Evolutionary conservation across 768 basidiomycete species (phyloP).

Genomic region (Termitomyces sp.): DNA sequence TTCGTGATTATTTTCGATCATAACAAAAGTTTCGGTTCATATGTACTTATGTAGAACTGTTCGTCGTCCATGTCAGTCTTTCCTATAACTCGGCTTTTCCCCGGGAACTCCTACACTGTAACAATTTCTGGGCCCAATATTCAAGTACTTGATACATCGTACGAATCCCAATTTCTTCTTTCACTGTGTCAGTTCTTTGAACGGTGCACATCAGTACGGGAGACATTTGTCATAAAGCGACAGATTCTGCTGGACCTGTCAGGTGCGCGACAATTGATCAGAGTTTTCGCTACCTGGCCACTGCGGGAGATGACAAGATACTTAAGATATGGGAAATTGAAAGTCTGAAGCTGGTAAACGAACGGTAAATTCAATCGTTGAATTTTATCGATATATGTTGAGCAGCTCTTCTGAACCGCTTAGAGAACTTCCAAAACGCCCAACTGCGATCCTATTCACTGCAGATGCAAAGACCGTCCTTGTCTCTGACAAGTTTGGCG

Average conservation of each 20-base stretch:
- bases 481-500: slow-evolving; percentile 93
- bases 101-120: slow-evolving; percentile 29
- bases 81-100: slow-evolving; percentile 50
- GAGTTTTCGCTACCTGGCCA: slow-evolving; percentile 47
- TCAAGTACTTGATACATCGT: slow-evolving; percentile 56
- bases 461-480: slow-evolving; percentile 62
- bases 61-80: slow-evolving; percentile 31
- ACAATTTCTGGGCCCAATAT: slow-evolving; percentile 61
- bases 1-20: not conserved
- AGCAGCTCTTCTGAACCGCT: not conserved
- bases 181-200: not conserved
- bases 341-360: slow-evolving; percentile 50
- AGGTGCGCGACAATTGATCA: slow-evolving; percentile 53
- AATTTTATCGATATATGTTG: not conserved
- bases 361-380: slow-evolving; percentile 40
- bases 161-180: slow-evolving; percentile 20
- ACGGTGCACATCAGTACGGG: slow-evolving; percentile 42
- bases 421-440: slow-evolving; percentile 83
- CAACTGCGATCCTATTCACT: slow-evolving; percentile 67
- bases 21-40: no score
- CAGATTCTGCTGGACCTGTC: slow-evolving; percentile 51
- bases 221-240: slow-evolving; percentile 42
- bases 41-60: no score
- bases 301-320: slow-evolving; percentile 75
- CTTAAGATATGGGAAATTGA: slow-evolving; percentile 74